These are phyloP conservation scores for Wilcoxina mikolae DNA, from an alignment of 495 filamentous ascomycete species.

Conservation along the genomic window DNA sequence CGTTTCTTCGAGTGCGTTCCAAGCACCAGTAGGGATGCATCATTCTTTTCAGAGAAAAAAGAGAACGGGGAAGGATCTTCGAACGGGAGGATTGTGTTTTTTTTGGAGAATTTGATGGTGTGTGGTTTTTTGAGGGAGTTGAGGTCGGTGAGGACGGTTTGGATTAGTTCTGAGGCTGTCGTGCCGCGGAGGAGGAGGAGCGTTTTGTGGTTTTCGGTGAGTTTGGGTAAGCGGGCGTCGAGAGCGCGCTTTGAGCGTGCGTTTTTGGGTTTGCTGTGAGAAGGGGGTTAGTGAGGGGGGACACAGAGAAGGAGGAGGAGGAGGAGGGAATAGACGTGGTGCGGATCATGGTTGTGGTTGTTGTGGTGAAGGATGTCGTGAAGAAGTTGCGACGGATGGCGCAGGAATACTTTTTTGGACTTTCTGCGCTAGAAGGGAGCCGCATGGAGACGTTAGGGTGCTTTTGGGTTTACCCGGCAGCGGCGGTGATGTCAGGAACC, in stretches of 20 bases:
- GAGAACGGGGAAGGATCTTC: constrained; percentile 74
- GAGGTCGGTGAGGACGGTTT: constrained; percentile 69
- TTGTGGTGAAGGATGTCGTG: neutral
- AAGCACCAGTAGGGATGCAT: constrained; percentile 66
- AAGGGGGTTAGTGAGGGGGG: neutral
- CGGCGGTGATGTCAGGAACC: no score
- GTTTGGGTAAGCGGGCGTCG: constrained; percentile 82
- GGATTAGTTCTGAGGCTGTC: constrained; percentile 58
- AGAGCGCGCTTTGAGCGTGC: constrained; percentile 86
- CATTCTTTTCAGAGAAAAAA: constrained; percentile 92
- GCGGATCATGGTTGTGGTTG: constrained; percentile 18
- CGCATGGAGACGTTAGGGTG: neutral
- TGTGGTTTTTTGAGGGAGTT: constrained; percentile 64
- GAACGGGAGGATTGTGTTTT: constrained; percentile 86
- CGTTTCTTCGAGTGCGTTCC: constrained; percentile 81
- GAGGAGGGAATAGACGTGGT: constrained; percentile 17
- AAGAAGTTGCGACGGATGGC: neutral
- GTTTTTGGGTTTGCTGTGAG: constrained; percentile 48
- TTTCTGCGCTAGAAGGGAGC: neutral
- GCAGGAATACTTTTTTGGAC: neutral
- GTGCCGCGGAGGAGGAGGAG: constrained; percentile 75
- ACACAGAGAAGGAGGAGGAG: no score
- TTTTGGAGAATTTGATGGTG: constrained; percentile 80
- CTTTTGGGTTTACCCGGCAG: no score
- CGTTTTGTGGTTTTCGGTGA: constrained; percentile 71